Evolutionary conservation across 1,139 yeast genomes (phyloP).

Genomic region (Suhomyces bokatorum): DNA sequence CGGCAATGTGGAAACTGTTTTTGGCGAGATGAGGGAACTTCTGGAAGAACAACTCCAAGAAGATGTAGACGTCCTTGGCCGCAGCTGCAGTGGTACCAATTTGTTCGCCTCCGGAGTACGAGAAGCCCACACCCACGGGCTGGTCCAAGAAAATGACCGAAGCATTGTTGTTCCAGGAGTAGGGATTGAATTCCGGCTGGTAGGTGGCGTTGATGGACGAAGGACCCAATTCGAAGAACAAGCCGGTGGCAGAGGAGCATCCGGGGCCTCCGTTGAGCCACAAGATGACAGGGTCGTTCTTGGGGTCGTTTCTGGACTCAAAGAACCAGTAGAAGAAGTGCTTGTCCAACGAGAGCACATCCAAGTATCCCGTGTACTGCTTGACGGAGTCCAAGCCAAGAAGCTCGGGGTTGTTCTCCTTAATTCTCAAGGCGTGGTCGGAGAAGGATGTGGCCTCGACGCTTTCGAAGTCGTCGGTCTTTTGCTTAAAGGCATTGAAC

Average conservation of each 20-base stretch:
- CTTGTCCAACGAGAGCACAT: slow-evolving; percentile 55
- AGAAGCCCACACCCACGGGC: slow-evolving; percentile 78
- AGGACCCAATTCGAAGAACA: slow-evolving; percentile 69
- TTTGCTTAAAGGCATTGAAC: slow-evolving; percentile 11
- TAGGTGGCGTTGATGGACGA: slow-evolving; percentile 51
- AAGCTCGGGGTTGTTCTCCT: slow-evolving; percentile 40
- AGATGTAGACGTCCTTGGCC: slow-evolving; percentile 76
- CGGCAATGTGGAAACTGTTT: slow-evolving; percentile 78
- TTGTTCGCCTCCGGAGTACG: slow-evolving; percentile 58
- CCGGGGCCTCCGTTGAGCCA: slow-evolving; percentile 83
- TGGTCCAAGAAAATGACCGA: slow-evolving; percentile 70
- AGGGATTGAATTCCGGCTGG: slow-evolving; percentile 57
- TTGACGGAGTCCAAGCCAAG: slow-evolving; percentile 56
- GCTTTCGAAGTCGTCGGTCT: slow-evolving; percentile 13
- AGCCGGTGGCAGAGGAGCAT: slow-evolving; percentile 67
- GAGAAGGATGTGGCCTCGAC: slow-evolving; percentile 21
- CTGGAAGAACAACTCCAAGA: slow-evolving; percentile 73
- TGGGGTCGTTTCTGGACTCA: slow-evolving; percentile 56
- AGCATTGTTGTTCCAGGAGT: slow-evolving; percentile 72
- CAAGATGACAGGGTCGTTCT: slow-evolving; percentile 57
- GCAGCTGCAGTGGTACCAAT: slow-evolving; percentile 68
- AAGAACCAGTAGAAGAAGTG: slow-evolving; percentile 83
- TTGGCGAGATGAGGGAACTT: slow-evolving; percentile 62
- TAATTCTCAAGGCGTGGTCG: slow-evolving; percentile 43
- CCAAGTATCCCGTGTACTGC: slow-evolving; percentile 68